Evolutionary conservation across 2,329 filamentous ascomycete species (phyloP).

Genomic region (Penicillium nordicum): DNA sequence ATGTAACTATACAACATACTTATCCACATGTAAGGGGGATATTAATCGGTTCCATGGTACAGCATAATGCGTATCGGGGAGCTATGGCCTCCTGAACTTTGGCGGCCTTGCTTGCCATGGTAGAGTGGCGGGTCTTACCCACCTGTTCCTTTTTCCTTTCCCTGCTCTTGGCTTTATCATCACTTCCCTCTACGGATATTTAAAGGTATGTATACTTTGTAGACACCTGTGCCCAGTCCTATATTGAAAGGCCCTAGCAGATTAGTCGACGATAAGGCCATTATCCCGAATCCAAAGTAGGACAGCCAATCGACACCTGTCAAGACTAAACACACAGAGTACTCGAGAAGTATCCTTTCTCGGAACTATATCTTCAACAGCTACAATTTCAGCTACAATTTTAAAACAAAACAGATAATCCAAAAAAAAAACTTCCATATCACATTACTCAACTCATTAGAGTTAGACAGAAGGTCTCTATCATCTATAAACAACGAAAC

Average conservation of each 20-base stretch:
- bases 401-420: background rate
- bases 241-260: background rate
- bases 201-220: background rate
- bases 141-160: background rate
- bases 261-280: background rate
- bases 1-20: no score
- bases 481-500: conserved; percentile 24
- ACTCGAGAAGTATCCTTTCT: background rate
- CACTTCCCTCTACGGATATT: background rate
- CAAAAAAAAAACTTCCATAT: conserved; percentile 15
- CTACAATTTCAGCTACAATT: background rate
- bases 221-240: background rate
- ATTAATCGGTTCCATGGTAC: background rate
- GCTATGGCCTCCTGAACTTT: background rate
- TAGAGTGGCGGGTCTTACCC: background rate
- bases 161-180: background rate
- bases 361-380: background rate
- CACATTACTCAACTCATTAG: conserved; percentile 20
- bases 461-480: conserved; percentile 16
- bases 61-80: background rate
- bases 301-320: background rate
- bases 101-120: background rate
- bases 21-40: background rate
- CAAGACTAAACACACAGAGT: background rate
- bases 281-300: background rate